A percentile compares a stretch with the other conserved stretches of the same genome.
Evolutionary conservation across 331 rosid species (phyloP).

Genomic region (Prunus yedoensis): DNA sequence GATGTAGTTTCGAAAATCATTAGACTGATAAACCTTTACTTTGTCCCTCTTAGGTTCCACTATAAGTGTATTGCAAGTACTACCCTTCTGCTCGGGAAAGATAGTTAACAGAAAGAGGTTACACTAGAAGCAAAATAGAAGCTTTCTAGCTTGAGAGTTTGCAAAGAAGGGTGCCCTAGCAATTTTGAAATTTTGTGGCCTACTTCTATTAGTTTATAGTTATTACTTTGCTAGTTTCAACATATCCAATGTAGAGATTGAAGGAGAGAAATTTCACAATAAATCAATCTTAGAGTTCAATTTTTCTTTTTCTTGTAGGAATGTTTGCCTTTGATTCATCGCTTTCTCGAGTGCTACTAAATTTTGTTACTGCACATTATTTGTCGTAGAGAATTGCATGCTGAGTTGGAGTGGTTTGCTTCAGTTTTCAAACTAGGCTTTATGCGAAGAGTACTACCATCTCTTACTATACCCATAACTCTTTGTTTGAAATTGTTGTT

Average conservation of each 20-base stretch:
- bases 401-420: too few relatives aligned
- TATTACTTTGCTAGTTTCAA: conserved; percentile 5
- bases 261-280: conserved; percentile 6
- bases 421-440: too few relatives aligned
- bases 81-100: conserved; percentile 39
- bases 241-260: too few relatives aligned
- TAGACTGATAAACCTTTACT: background rate
- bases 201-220: background rate
- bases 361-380: too few relatives aligned
- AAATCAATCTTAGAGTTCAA: background rate
- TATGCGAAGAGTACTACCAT: too few relatives aligned
- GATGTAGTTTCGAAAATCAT: conserved; percentile 25
- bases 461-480: too few relatives aligned
- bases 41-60: background rate
- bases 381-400: too few relatives aligned
- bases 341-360: too few relatives aligned
- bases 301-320: background rate
- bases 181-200: conserved; percentile 42
- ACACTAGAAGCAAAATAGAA: conserved; percentile 13
- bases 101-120: conserved; percentile 27
- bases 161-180: conserved; percentile 24
- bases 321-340: background rate
- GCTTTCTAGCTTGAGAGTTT: conserved; percentile 36
- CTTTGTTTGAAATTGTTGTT: too few relatives aligned
- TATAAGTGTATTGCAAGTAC: conserved; percentile 5